These are phyloP conservation scores for Hevea brasiliensis DNA, from an alignment of 345 rosid species.

Conservation along the genomic window DNA sequence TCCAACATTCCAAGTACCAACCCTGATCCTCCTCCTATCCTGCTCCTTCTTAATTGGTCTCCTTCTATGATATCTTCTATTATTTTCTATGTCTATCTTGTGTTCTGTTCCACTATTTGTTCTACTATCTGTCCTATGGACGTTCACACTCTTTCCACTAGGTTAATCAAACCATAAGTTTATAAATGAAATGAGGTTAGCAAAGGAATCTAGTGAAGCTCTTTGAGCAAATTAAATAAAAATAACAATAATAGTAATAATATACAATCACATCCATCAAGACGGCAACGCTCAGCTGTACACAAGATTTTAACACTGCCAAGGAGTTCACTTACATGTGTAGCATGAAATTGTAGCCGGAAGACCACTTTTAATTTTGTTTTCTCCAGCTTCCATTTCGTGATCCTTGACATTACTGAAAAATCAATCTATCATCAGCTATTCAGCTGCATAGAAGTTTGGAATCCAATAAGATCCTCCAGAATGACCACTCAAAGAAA, in stretches of 20 bases:
- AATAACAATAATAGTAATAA: no score
- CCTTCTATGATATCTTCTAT: no score
- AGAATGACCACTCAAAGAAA: conserved; percentile 3
- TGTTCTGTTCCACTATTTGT: no score
- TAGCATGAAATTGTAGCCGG: conserved; percentile 93
- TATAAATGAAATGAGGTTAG: background rate
- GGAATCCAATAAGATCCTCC: conserved; percentile 5
- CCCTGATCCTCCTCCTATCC: no score
- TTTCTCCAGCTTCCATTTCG: conserved; percentile 92
- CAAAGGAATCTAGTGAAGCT: background rate
- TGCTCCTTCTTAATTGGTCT: no score
- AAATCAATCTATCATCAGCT: conserved; percentile 41
- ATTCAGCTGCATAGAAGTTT: conserved; percentile 40
- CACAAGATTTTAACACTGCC: background rate
- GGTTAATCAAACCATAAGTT: no score
- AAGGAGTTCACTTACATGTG: conserved; percentile 67
- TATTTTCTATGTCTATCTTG: no score
- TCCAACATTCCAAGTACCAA: no score
- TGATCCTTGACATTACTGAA: conserved; percentile 70
- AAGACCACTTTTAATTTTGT: conserved; percentile 93
- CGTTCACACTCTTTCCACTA: no score
- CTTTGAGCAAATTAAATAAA: no score
- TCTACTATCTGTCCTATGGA: no score
- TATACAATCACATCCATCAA: background rate
- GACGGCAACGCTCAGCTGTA: background rate